Conservation (phyloP, 441 rosid genomes). For the Euphorbia schlechtendalii region DNA sequence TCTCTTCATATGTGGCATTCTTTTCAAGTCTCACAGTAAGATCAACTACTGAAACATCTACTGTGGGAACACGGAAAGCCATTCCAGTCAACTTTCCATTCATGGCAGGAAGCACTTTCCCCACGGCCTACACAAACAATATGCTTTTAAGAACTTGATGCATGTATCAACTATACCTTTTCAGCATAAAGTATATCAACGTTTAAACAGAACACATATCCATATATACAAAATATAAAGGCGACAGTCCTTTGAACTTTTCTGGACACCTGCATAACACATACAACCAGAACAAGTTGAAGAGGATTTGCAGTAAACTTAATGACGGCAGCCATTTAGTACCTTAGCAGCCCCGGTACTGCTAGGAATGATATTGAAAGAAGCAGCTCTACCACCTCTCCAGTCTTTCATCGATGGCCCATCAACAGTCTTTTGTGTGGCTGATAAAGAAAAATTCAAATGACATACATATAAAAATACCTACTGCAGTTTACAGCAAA, state of each 20-base stretch:
- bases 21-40: slow-evolving; percentile 83
- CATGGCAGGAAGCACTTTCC: slow-evolving; percentile 63
- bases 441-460: slow-evolving; percentile 19
- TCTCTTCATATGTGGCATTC: slow-evolving; percentile 59
- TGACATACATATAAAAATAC: slow-evolving; percentile 2
- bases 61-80: slow-evolving; percentile 91
- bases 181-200: neutral
- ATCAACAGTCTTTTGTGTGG: too few species aligned
- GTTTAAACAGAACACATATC: neutral
- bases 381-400: slow-evolving; percentile 98
- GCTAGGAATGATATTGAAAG: too few species aligned
- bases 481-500: neutral
- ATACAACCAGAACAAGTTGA: neutral
- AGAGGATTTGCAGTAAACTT: neutral
- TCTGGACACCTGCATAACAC: too few species aligned
- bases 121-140: slow-evolving; percentile 47
- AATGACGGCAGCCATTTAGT: neutral
- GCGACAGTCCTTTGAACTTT: too few species aligned
- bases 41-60: slow-evolving; percentile 80
- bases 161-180: too few species aligned
- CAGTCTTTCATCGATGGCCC: slow-evolving; percentile 85
- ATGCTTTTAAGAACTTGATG: neutral
- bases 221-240: too few species aligned
- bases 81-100: slow-evolving; percentile 81
- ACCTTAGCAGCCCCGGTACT: slow-evolving; percentile 92